phyloP scores from a whole-genome alignment of 805 yeast species.

The Kazachstania africana region DNA sequence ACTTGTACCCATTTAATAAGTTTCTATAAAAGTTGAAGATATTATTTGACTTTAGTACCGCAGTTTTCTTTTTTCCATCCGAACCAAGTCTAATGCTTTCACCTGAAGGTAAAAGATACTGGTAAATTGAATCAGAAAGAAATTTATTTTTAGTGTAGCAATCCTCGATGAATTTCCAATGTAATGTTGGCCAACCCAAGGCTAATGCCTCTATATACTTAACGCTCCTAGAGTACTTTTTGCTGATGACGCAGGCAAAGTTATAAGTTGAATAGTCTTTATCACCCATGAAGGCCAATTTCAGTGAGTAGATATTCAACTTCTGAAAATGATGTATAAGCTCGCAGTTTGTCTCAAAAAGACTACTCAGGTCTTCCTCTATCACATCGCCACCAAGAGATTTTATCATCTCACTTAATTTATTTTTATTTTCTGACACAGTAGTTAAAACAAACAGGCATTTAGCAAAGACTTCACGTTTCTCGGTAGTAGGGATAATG shows the following conservation, averaged over 20 bases:
- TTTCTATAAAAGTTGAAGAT: slow-evolving; percentile 33
- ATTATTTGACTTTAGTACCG: slow-evolving; percentile 37
- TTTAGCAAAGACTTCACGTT: slow-evolving; percentile 17
- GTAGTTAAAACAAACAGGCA: slow-evolving; percentile 33
- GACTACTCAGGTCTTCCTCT: slow-evolving; percentile 25
- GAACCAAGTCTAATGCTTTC: slow-evolving; percentile 34
- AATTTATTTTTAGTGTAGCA: slow-evolving; percentile 25
- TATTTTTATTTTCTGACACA: slow-evolving; percentile 19
- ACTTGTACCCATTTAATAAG: slow-evolving; percentile 19
- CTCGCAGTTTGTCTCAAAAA: slow-evolving; percentile 12
- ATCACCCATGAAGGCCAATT: slow-evolving; percentile 7
- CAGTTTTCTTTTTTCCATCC: slow-evolving; percentile 4
- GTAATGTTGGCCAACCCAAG: slow-evolving; percentile 76
- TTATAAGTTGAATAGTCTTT: slow-evolving; percentile 16
- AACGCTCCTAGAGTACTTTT: slow-evolving; percentile 47
- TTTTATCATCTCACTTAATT: slow-evolving; percentile 27
- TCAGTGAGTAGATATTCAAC: slow-evolving; percentile 2
- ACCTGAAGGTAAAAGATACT: slow-evolving; percentile 65
- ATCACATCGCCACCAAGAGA: slow-evolving; percentile 34
- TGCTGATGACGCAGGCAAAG: slow-evolving; percentile 60
- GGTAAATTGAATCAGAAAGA: slow-evolving; percentile 28
- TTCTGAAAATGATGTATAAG: too few species aligned
- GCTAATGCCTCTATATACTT: slow-evolving; percentile 71
- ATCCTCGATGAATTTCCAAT: slow-evolving; percentile 44
- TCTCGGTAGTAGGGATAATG: not conserved